Percentiles rank a stretch among this genome's conserved stretches.
phyloP scores from a whole-genome alignment of 768 basidiomycete genomes.

The Serendipita vermifera region DNA sequence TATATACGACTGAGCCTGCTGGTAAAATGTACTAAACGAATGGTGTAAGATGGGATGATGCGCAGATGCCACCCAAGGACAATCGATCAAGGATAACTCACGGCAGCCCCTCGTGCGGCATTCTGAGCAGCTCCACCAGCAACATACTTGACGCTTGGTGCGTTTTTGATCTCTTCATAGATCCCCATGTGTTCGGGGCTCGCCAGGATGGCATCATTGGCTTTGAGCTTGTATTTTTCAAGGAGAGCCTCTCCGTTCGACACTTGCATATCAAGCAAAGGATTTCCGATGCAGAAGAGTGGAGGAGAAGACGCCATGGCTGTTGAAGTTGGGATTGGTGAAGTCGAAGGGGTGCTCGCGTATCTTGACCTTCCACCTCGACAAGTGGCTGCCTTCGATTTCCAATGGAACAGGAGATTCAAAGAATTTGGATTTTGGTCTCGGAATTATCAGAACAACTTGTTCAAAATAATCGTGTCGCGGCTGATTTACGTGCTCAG shows the following conservation, averaged over 20 bases:
- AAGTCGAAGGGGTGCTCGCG: background rate
- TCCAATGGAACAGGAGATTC: constrained; percentile 17
- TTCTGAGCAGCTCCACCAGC: constrained; percentile 98
- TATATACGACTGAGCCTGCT: constrained; percentile 75
- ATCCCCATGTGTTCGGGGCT: constrained; percentile 78
- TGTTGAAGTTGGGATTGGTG: constrained; percentile 17
- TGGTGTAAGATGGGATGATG: constrained; percentile 14
- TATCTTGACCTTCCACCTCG: background rate
- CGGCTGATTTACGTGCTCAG: constrained; percentile 52
- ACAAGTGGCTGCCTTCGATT: too few relatives aligned
- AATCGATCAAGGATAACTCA: constrained; percentile 30
- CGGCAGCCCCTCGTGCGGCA: constrained; percentile 89
- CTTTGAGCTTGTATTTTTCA: constrained; percentile 77
- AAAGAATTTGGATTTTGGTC: constrained; percentile 65
- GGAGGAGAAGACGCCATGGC: constrained; percentile 29
- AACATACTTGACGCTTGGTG: constrained; percentile 73
- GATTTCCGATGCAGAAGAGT: constrained; percentile 89
- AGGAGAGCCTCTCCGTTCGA: constrained; percentile 70
- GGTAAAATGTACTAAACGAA: constrained; percentile 76
- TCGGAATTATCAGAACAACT: constrained; percentile 76
- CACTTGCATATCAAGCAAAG: constrained; percentile 93
- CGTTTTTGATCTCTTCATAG: constrained; percentile 74
- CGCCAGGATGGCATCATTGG: constrained; percentile 94
- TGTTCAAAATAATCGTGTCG: constrained; percentile 64
- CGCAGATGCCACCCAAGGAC: constrained; percentile 9